phyloP scores from a whole-genome alignment of 257 asterid genomes.

The Ajuga chamaepitys region DNA sequence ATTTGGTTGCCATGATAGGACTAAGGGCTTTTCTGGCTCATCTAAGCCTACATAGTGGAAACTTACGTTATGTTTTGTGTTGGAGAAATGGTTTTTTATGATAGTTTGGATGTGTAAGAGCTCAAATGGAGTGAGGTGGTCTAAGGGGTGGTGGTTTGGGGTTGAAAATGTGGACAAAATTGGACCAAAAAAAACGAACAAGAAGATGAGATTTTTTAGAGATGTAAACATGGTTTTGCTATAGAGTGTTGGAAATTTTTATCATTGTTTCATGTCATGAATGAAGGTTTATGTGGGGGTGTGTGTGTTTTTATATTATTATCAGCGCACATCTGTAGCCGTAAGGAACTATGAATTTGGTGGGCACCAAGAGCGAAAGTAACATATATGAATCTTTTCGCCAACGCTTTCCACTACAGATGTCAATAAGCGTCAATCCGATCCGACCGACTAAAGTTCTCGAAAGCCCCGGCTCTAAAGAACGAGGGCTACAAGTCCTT shows the following conservation, averaged over 20 bases:
- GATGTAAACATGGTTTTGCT: background rate
- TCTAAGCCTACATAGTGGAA: slow-evolving; percentile 67
- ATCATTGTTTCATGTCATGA: too few species aligned
- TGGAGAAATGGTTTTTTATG: slow-evolving; percentile 18
- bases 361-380: too few species aligned
- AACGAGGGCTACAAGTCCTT: too few species aligned
- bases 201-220: slow-evolving; percentile 4
- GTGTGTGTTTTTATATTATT: too few species aligned
- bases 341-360: too few species aligned
- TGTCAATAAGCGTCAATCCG: too few species aligned
- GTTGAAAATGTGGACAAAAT: background rate
- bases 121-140: slow-evolving; percentile 46
- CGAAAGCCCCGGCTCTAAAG: too few species aligned
- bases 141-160: slow-evolving; percentile 38
- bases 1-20: slow-evolving; percentile 23
- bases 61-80: slow-evolving; percentile 17
- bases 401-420: too few species aligned
- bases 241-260: background rate
- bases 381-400: too few species aligned
- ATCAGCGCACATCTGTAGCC: too few species aligned
- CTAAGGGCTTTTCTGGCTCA: slow-evolving; percentile 43
- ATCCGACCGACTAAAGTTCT: too few species aligned
- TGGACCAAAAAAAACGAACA: background rate
- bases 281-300: too few species aligned
- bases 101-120: slow-evolving; percentile 35